These are phyloP conservation scores for Aspergillus baeticus DNA, from an alignment of 495 filamentous ascomycete species.

Conservation along the genomic window DNA sequence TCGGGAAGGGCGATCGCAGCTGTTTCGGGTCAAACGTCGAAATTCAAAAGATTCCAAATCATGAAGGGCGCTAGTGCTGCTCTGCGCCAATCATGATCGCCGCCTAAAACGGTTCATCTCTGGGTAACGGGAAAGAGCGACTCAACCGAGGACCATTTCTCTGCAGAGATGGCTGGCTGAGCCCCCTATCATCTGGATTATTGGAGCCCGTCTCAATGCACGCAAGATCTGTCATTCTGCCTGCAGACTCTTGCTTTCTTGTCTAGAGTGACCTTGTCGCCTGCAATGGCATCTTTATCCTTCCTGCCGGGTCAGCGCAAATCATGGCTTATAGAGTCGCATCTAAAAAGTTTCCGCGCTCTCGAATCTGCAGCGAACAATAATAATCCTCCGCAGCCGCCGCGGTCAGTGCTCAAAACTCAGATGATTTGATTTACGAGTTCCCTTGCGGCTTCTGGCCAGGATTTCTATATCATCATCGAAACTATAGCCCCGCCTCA, in stretches of 20 bases:
- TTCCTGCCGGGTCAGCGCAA: background rate
- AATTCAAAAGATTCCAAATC: slow-evolving; percentile 28
- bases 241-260: background rate
- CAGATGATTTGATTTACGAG: slow-evolving; percentile 8
- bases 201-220: background rate
- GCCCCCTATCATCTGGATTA: background rate
- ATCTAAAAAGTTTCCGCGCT: background rate
- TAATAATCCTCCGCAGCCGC: background rate
- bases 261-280: background rate
- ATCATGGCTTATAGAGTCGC: background rate
- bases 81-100: slow-evolving; percentile 26
- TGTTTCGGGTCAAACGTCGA: slow-evolving; percentile 12
- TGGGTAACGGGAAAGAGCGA: background rate
- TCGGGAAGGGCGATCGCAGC: slow-evolving; percentile 19
- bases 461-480: slow-evolving; percentile 17
- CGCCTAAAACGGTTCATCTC: slow-evolving; percentile 24
- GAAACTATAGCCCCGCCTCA: background rate
- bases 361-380: background rate
- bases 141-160: background rate
- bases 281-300: background rate
- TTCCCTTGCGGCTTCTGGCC: background rate
- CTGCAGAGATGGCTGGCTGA: slow-evolving; percentile 16
- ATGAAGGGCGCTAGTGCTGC: slow-evolving; percentile 11
- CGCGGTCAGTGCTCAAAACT: background rate
- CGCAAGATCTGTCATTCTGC: slow-evolving; percentile 4